phyloP scores from a whole-genome alignment of 306 rosid species.

The Vachellia collinsii region DNA sequence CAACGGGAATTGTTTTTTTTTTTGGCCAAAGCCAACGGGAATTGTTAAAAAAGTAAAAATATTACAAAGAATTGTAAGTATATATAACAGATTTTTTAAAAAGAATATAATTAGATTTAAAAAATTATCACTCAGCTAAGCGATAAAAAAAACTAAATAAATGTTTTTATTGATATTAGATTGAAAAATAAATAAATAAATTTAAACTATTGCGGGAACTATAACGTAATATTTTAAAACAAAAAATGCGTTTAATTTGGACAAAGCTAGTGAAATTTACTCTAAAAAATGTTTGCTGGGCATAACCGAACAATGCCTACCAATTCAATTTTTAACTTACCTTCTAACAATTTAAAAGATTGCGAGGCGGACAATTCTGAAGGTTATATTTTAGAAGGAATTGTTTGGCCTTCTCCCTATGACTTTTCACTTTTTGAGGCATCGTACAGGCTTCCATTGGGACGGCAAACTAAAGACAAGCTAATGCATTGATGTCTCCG shows the following conservation, averaged over 20 bases:
- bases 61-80: no score
- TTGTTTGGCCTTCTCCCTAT: neutral
- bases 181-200: neutral
- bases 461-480: slow-evolving; percentile 46
- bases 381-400: no score
- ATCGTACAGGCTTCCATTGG: slow-evolving; percentile 7
- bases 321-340: no score
- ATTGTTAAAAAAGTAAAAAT: no score
- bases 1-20: no score
- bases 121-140: no score
- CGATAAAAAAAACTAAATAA: no score
- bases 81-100: no score
- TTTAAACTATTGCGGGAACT: neutral
- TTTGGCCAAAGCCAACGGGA: no score
- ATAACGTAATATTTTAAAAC: neutral
- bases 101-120: no score
- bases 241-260: neutral
- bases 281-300: neutral
- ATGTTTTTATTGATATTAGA: no score
- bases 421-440: neutral
- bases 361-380: neutral
- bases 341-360: neutral
- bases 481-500: slow-evolving; percentile 39
- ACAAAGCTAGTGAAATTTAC: neutral
- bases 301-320: neutral